These are phyloP conservation scores for Russula vinacea DNA, from an alignment of 768 basidiomycete species.

Conservation along the genomic window DNA sequence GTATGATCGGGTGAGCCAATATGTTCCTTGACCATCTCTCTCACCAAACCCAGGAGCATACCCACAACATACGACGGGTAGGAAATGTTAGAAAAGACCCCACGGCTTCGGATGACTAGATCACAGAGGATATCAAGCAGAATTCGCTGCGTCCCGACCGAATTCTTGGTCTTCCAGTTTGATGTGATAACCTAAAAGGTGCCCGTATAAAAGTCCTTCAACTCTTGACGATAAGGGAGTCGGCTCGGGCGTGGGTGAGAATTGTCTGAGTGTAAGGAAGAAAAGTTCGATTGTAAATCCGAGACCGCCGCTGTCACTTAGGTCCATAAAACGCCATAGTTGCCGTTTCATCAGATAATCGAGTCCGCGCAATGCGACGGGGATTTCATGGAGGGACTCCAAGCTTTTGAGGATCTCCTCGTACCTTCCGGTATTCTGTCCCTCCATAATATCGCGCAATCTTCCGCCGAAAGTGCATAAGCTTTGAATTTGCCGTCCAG, in stretches of 20 bases:
- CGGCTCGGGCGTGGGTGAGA: neutral
- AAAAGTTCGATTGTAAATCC: slow-evolving; percentile 11
- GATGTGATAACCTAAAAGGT: slow-evolving; percentile 6
- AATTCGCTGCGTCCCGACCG: neutral
- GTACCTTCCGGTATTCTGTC: neutral
- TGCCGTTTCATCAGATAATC: slow-evolving; percentile 10
- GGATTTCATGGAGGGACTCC: neutral
- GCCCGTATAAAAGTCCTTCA: neutral
- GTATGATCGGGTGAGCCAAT: neutral
- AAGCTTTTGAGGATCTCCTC: neutral
- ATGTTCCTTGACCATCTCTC: neutral
- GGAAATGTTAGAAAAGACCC: slow-evolving; percentile 1
- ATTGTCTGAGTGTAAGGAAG: slow-evolving; percentile 14
- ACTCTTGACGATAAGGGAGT: neutral
- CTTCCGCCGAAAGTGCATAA: neutral
- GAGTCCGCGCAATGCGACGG: neutral
- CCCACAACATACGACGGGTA: slow-evolving; percentile 1
- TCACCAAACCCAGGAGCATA: neutral
- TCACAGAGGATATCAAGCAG: slow-evolving; percentile 15
- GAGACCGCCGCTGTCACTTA: slow-evolving; percentile 4
- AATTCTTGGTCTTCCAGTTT: neutral
- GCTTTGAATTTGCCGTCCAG: neutral
- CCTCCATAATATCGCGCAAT: neutral
- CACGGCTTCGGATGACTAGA: slow-evolving; percentile 9
- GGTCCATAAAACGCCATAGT: slow-evolving; percentile 12